Evolutionary conservation across 2,329 filamentous ascomycete genomes (phyloP).

Genomic region (Apiospora sp.): DNA sequence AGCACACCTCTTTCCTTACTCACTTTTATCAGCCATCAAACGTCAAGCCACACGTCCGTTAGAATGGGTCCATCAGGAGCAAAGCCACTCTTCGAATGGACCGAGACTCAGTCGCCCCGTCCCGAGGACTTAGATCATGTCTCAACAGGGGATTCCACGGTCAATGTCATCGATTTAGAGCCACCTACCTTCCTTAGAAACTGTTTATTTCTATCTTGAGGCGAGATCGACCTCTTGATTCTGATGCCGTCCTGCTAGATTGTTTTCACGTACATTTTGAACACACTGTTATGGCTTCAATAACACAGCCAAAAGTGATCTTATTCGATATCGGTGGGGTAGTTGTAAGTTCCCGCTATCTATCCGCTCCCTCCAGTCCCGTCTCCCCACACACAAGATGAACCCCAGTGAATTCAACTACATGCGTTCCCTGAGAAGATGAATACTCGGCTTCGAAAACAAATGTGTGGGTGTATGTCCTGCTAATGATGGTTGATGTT

Average conservation of each 20-base stretch:
- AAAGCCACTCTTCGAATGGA: neutral
- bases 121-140: conserved; percentile 6
- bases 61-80: neutral
- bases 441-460: neutral
- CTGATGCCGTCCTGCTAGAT: neutral
- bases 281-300: conserved; percentile 47
- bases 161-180: neutral
- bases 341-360: conserved; percentile 72
- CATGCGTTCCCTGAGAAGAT: neutral
- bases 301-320: conserved; percentile 72
- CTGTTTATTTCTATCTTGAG: neutral
- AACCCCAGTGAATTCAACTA: neutral
- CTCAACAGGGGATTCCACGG: neutral
- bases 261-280: neutral
- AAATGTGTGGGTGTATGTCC: neutral
- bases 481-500: conserved; percentile 32
- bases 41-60: neutral
- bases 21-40: neutral
- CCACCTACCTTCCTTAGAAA: conserved; percentile 25
- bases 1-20: conserved; percentile 2
- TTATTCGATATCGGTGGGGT: conserved; percentile 98
- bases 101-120: conserved; percentile 8
- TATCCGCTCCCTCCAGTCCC: conserved; percentile 8
- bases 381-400: conserved; percentile 8
- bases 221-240: neutral